A percentile compares a stretch with the other conserved stretches of the same genome.
Conservation (phyloP, 2,329 filamentous ascomycete genomes). For the Chaetomium sp. region DNA sequence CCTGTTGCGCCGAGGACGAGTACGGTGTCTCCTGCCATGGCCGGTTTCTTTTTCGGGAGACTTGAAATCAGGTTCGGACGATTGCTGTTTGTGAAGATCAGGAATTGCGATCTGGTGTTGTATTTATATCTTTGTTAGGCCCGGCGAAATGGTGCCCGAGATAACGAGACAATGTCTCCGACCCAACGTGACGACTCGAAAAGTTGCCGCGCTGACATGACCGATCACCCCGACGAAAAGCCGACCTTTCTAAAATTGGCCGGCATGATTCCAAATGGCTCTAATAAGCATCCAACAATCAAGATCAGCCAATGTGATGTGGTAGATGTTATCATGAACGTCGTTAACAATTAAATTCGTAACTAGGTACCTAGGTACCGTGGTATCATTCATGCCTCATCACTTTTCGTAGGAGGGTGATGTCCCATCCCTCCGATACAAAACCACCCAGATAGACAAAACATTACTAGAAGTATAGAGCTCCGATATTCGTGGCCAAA, state of each 20-base stretch:
- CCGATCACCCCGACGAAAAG: too few species aligned
- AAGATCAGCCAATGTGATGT: too few species aligned
- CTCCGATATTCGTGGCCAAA: conserved; percentile 32
- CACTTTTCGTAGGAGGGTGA: background rate
- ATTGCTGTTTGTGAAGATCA: background rate
- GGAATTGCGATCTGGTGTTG: background rate
- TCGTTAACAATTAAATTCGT: conserved; percentile 5
- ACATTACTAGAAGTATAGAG: conserved; percentile 28
- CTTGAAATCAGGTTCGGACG: background rate
- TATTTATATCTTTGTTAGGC: background rate
- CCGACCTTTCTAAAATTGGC: too few species aligned
- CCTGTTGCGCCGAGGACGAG: background rate
- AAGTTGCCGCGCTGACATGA: too few species aligned
- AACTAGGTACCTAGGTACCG: background rate
- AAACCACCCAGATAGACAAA: background rate
- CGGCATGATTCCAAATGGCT: too few species aligned
- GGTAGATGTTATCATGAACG: background rate
- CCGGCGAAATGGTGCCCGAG: background rate
- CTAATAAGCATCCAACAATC: too few species aligned
- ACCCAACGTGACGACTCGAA: too few species aligned
- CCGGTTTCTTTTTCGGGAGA: background rate
- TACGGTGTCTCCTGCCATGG: background rate
- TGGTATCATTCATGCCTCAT: background rate
- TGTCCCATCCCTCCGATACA: background rate
- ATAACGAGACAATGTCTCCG: background rate